Base-by-base conservation (phyloP, 1,284 basidiomycete species). In the Rhodotorula sp. region DNA sequence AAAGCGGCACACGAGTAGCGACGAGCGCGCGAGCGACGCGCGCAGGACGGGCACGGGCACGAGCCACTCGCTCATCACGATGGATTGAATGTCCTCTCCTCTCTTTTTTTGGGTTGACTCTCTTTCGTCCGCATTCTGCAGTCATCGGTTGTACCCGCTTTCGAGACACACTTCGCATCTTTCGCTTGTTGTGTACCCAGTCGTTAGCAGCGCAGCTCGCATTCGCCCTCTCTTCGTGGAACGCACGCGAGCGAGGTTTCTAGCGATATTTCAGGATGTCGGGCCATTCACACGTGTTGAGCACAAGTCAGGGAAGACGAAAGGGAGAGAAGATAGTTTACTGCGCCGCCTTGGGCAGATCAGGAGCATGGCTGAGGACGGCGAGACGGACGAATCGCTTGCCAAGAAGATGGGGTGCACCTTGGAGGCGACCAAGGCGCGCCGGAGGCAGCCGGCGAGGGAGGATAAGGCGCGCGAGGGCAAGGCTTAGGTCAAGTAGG, bases 11-110 rank as follows among this genome's bases (percentile, higher is more conserved):
- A 60, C 27, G 2, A 49, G 58, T 21, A 72, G 63, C 48, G 61
- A 67, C 19, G 68, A 60, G 45, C 64, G 68, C 21, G 48, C 61
- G 25, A 70, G 64, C 60, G 64, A 59, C 41, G 58, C 67, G 7
- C 42, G 50, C 54, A 34, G 63, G 1, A 64, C 67, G 21, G 63
- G 63, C 7, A 57, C 61, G 1, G 61, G 67, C 41, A 57, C 62
- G 9, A 53, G 59, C 53, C 55, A 63, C 7, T 69, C 68, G 13
- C 52, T 65, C 41, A 65, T 69, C 48, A 64, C 63, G 10, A 46
- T 69, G 45, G 63, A 65, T 25, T 69, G 41, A 61, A 17, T 19
- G 2, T 16, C 48, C 21, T 54, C 44, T 8, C 34, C 25, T 46
- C 13, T 34, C 19, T 21, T 13, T 13, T n/a, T 42, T n/a, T 50